These are phyloP conservation scores for Leptographium procerum DNA, from an alignment of 2,329 filamentous ascomycete genomes.

Conservation along the genomic window DNA sequence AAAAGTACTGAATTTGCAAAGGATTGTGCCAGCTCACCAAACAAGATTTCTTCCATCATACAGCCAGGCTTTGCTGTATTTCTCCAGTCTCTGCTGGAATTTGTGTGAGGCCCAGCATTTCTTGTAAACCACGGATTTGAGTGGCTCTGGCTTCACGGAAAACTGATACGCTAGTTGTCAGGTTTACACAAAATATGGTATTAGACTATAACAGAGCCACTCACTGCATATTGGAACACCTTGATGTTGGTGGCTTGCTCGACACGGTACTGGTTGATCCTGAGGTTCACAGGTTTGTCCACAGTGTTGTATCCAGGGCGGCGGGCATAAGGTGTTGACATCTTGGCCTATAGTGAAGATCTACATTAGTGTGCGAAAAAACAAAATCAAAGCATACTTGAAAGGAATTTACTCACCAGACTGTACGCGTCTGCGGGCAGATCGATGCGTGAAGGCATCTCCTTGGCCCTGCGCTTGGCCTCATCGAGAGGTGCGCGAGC, in stretches of 20 bases:
- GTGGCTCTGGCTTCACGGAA: constrained; percentile 45
- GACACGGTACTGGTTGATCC: constrained; percentile 29
- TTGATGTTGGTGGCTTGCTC: constrained; percentile 16
- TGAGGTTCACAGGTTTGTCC: constrained; percentile 46
- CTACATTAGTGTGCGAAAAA: neutral
- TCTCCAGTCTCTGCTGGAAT: constrained; percentile 43
- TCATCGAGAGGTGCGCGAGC: constrained; percentile 19
- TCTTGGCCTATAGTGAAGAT: constrained; percentile 11
- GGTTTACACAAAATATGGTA: neutral
- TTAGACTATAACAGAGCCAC: constrained; percentile 20
- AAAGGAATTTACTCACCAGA: constrained; percentile 19
- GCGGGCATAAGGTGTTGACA: constrained; percentile 22
- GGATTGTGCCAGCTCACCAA: constrained; percentile 46
- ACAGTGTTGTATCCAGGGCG: constrained; percentile 47
- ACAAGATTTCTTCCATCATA: constrained; percentile 78
- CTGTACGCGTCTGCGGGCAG: constrained; percentile 46
- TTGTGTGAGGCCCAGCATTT: constrained; percentile 62
- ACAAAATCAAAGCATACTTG: no score
- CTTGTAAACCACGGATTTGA: constrained; percentile 55
- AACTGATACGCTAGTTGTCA: constrained; percentile 38
- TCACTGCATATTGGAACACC: constrained; percentile 78
- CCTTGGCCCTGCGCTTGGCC: constrained; percentile 11
- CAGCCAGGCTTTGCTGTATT: constrained; percentile 46
- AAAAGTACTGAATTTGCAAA: neutral
- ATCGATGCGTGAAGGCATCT: constrained; percentile 37